A percentile compares a stretch with the other conserved stretches of the same genome.
Evolutionary conservation across 352 stramenopile species (phyloP).

Genomic region (Phytophthora citrophthora): DNA sequence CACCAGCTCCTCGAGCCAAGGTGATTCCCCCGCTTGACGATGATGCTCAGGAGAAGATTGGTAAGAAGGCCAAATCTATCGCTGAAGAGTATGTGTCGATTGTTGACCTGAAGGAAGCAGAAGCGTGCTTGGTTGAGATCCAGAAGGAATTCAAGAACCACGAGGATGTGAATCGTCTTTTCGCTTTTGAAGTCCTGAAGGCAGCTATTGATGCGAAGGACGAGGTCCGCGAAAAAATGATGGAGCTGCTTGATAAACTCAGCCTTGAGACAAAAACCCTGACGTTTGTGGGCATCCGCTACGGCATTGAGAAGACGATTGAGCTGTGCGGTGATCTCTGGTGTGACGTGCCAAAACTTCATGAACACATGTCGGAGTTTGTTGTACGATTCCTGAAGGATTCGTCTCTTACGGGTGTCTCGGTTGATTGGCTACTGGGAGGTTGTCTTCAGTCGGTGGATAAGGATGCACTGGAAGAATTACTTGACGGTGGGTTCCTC

Average conservation of each 20-base stretch:
- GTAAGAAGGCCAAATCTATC: constrained; percentile 81
- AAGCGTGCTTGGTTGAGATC: constrained; percentile 65
- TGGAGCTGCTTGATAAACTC: constrained; percentile 73
- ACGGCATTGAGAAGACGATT: constrained; percentile 66
- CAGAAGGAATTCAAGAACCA: constrained; percentile 74
- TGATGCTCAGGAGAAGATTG: constrained; percentile 67
- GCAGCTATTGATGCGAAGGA: constrained; percentile 74
- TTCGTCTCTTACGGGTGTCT: constrained; percentile 61
- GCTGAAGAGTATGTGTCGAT: constrained; percentile 84
- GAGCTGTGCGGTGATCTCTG: constrained; percentile 68
- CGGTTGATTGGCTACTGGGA: constrained; percentile 75
- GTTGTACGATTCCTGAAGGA: constrained; percentile 75
- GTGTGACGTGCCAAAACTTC: constrained; percentile 86
- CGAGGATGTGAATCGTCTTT: constrained; percentile 57
- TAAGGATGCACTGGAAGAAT: constrained; percentile 65
- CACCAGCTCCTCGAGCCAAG: constrained; percentile 32
- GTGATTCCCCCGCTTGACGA: constrained; percentile 57
- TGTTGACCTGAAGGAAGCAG: constrained; percentile 70
- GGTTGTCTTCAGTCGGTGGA: constrained; percentile 55
- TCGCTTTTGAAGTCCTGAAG: constrained; percentile 67
- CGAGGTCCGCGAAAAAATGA: constrained; percentile 58
- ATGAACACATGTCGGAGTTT: constrained; percentile 76
- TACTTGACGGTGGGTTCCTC: constrained; percentile 76
- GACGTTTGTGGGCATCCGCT: constrained; percentile 60
- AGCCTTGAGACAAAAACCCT: constrained; percentile 66